Conservation (phyloP, 352 stramenopile species). For the Globisporangium cederbergense region DNA sequence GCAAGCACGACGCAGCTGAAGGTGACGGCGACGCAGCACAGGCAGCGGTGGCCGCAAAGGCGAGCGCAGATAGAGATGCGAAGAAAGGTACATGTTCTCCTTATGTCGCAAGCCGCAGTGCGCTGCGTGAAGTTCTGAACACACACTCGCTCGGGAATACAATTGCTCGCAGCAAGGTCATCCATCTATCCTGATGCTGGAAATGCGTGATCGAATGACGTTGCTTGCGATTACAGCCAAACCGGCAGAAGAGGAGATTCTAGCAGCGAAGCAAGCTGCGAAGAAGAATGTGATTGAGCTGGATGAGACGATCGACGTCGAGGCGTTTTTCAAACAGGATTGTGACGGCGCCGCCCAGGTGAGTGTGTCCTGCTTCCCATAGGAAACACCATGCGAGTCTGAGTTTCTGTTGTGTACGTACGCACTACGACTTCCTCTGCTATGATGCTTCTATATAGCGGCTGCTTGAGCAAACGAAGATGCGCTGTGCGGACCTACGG, state of each 20-base stretch:
- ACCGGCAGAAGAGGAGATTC: neutral
- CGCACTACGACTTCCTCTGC: neutral
- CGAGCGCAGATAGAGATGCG: conserved; percentile 4
- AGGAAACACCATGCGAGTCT: neutral
- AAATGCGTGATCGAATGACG: neutral
- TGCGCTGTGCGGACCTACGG: conserved; percentile 40
- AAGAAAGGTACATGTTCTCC: neutral
- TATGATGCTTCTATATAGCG: conserved; percentile 25
- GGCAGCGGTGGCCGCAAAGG: neutral
- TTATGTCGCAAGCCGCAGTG: neutral
- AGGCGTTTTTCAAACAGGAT: conserved; percentile 18
- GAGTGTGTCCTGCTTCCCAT: neutral
- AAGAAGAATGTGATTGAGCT: conserved; percentile 14
- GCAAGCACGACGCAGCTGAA: conserved; percentile 25
- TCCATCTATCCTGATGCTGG: neutral
- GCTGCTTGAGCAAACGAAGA: conserved; percentile 55
- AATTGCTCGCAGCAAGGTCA: neutral
- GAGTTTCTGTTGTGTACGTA: neutral
- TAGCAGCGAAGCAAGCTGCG: neutral
- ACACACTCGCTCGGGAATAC: too few relatives aligned
- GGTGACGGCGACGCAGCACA: neutral
- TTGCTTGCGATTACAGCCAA: neutral
- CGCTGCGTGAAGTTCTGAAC: neutral
- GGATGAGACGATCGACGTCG: conserved; percentile 22
- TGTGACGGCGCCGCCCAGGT: conserved; percentile 22